Evolutionary conservation across 305 asterid species (phyloP).

Genomic region (Fraxinus sp.): DNA sequence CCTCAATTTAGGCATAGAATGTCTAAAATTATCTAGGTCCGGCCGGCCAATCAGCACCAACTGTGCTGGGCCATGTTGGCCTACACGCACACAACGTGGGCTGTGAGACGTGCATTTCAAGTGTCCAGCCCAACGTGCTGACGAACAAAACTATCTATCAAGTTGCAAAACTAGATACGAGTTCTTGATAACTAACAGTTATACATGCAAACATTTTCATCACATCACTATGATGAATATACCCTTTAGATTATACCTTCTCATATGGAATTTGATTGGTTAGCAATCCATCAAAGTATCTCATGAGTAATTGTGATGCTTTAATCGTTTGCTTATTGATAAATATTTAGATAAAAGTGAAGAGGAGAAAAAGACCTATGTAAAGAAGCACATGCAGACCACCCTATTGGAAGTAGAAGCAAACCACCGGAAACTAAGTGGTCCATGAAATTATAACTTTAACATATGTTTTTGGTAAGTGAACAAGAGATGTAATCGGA

Average conservation of each 20-base stretch:
- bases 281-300: constrained; percentile 20
- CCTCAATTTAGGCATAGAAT: neutral
- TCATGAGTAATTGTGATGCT: constrained; percentile 30
- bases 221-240: constrained; percentile 9
- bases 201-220: neutral
- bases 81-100: neutral
- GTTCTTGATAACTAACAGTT: constrained; percentile 4
- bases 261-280: neutral
- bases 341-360: constrained; percentile 14
- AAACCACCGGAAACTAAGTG: constrained; percentile 35
- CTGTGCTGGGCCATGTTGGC: neutral
- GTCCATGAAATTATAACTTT: constrained; percentile 37
- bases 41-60: neutral
- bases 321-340: constrained; percentile 35
- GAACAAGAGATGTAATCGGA: neutral
- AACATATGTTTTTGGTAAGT: constrained; percentile 28
- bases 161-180: neutral
- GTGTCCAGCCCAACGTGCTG: neutral
- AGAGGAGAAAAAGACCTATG: constrained; percentile 22
- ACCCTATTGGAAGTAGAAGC: constrained; percentile 37
- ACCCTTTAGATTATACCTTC: constrained; percentile 12
- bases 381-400: constrained; percentile 76
- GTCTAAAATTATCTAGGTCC: neutral
- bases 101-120: constrained; percentile 26
- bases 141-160: neutral